Conservation (phyloP, 2,329 filamentous ascomycete genomes). For the Colletotrichum falcatum region DNA sequence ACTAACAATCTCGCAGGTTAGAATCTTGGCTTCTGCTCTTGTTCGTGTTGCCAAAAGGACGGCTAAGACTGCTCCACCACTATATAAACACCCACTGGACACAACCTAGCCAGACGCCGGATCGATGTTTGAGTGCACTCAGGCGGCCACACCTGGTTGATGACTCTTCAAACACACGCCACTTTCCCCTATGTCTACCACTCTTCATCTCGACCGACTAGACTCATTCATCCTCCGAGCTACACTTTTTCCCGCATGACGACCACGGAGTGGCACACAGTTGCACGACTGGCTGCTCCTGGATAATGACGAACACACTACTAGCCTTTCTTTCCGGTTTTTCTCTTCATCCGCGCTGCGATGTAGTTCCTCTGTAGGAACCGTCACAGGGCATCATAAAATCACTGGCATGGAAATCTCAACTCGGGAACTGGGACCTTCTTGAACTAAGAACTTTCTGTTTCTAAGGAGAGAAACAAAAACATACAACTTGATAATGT, state of each 20-base stretch:
- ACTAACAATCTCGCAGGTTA: conserved; percentile 34
- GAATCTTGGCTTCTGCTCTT: conserved; percentile 30
- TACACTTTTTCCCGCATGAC: conserved; percentile 39
- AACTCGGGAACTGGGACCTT: conserved; percentile 39
- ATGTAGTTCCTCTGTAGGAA: conserved; percentile 32
- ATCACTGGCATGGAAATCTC: conserved; percentile 43
- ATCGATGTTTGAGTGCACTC: conserved; percentile 30
- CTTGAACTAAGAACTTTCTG: conserved; percentile 31
- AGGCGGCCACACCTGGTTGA: conserved; percentile 36
- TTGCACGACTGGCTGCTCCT: conserved; percentile 37
- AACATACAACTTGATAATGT: conserved; percentile 48
- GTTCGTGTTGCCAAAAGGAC: conserved; percentile 33
- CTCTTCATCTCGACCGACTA: conserved; percentile 34
- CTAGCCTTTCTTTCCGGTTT: conserved; percentile 46
- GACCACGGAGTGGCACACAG: conserved; percentile 38
- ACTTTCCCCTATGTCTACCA: conserved; percentile 34
- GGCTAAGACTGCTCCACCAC: conserved; percentile 27
- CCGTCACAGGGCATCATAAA: conserved; percentile 36
- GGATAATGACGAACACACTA: conserved; percentile 41
- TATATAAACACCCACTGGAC: conserved; percentile 37
- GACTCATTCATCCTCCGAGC: conserved; percentile 30
- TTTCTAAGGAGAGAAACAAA: conserved; percentile 39
- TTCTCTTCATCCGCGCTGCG: conserved; percentile 44
- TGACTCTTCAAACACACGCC: conserved; percentile 11
- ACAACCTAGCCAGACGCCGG: conserved; percentile 33